Evolutionary conservation across 768 basidiomycete genomes (phyloP).

Genomic region (Aureoboletus auriporus): DNA sequence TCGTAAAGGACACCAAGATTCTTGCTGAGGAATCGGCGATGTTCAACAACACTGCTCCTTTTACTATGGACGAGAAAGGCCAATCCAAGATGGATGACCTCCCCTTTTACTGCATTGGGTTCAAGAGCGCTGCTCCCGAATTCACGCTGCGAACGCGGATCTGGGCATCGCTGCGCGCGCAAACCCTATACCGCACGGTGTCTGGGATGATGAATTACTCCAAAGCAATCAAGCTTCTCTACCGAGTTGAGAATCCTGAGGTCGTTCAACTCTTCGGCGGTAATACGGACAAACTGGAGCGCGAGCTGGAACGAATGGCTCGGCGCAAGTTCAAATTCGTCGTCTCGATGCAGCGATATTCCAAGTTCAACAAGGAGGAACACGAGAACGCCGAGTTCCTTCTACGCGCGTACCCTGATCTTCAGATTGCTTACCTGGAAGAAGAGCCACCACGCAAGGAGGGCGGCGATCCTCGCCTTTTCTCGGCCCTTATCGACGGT

Average conservation of each 20-base stretch:
- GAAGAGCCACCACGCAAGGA: constrained; percentile 93
- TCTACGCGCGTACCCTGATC: constrained; percentile 94
- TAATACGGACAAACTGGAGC: constrained; percentile 94
- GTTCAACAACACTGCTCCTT: constrained; percentile 74
- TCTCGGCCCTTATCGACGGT: constrained; percentile 95
- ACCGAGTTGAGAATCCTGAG: constrained; percentile 99
- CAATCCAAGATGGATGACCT: constrained; percentile 85
- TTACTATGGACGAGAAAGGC: constrained; percentile 77
- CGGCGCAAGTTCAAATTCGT: constrained; percentile 98
- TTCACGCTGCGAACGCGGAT: constrained; percentile 98
- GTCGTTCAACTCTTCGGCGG: constrained; percentile 97
- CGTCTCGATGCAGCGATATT: constrained; percentile 98
- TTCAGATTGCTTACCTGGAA: constrained; percentile 98
- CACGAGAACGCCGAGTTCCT: constrained; percentile 98
- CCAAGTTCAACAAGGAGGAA: constrained; percentile 99
- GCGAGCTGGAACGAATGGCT: constrained; percentile 96
- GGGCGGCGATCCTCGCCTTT: constrained; percentile 91
- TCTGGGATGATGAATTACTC: constrained; percentile 99
- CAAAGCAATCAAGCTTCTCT: constrained; percentile 99
- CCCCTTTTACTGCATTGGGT: constrained; percentile 97
- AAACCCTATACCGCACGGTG: constrained; percentile 97
- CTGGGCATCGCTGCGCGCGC: constrained; percentile 97
- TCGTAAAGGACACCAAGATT: constrained; percentile 99
- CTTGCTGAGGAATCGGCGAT: constrained; percentile 91
- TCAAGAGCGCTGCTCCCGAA: constrained; percentile 98